A percentile compares a stretch with the other conserved stretches of the same genome.
phyloP scores from a whole-genome alignment of 2,329 filamentous ascomycete species.

The Stachybotrys elegans region DNA sequence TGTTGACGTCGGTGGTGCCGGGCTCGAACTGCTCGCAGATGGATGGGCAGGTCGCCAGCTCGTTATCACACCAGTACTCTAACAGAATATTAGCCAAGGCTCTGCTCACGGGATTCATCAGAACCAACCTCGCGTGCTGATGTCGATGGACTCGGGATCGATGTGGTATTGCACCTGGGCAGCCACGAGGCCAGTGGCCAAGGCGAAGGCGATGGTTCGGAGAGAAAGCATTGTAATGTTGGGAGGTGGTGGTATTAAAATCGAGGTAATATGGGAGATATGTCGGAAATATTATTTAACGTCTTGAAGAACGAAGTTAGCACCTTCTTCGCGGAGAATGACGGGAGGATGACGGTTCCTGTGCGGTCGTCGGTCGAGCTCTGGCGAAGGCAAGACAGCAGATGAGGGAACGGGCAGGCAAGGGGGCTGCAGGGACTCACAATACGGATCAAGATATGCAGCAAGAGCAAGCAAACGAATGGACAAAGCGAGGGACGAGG shows the following conservation, averaged over 20 bases:
- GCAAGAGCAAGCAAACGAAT: too few relatives aligned
- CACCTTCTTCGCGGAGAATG: too few relatives aligned
- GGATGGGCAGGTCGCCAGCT: constrained; percentile 60
- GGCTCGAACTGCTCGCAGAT: constrained; percentile 62
- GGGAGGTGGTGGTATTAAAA: constrained; percentile 7
- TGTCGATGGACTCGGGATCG: constrained; percentile 54
- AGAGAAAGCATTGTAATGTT: constrained; percentile 47
- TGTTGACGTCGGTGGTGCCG: constrained; percentile 53
- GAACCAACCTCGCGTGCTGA: constrained; percentile 45
- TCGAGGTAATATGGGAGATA: too few relatives aligned
- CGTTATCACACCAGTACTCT: constrained; percentile 62
- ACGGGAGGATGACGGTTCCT: too few relatives aligned
- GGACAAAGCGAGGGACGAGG: background rate
- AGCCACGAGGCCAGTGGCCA: constrained; percentile 47
- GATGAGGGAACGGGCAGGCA: too few relatives aligned
- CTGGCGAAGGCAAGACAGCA: too few relatives aligned
- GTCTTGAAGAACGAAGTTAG: too few relatives aligned
- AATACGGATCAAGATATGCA: background rate
- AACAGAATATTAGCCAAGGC: constrained; percentile 13
- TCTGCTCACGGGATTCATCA: background rate
- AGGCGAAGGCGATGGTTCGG: constrained; percentile 47
- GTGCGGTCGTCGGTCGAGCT: too few relatives aligned
- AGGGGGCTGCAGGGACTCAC: too few relatives aligned
- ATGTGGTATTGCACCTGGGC: constrained; percentile 55
- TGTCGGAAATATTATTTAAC: too few relatives aligned